Percentiles rank a stretch among this genome's conserved stretches.
Conservation (phyloP, 768 basidiomycete genomes). For the Mycena albidolilacea region DNA sequence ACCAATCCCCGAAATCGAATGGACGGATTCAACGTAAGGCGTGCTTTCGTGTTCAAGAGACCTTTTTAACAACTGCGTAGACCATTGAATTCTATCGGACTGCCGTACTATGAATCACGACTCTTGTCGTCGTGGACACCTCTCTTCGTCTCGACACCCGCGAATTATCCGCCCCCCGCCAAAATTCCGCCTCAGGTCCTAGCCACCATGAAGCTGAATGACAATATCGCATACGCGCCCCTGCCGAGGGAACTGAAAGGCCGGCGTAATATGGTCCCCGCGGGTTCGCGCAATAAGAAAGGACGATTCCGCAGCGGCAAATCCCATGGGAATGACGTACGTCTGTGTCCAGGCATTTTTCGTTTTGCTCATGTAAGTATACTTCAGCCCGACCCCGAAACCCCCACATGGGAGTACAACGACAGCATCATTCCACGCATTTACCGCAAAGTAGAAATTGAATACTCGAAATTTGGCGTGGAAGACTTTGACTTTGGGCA, state of each 20-base stretch:
- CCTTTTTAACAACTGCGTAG: constrained; percentile 53
- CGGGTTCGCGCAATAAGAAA: constrained; percentile 66
- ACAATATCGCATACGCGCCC: constrained; percentile 91
- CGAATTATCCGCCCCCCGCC: constrained; percentile 75
- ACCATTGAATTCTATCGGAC: constrained; percentile 89
- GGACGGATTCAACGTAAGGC: constrained; percentile 86
- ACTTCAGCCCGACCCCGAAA: constrained; percentile 66
- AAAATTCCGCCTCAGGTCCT: constrained; percentile 88
- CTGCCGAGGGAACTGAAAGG: constrained; percentile 90
- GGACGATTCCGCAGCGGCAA: constrained; percentile 92
- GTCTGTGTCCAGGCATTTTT: constrained; percentile 35
- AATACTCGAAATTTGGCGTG: constrained; percentile 98
- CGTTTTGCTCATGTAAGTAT: neutral
- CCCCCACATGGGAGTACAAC: constrained; percentile 65
- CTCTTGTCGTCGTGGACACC: constrained; percentile 84
- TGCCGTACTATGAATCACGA: constrained; percentile 84
- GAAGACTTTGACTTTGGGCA: constrained; percentile 99
- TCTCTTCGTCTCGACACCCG: constrained; percentile 54
- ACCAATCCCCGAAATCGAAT: constrained; percentile 78
- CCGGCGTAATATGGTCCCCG: constrained; percentile 80
- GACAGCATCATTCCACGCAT: constrained; percentile 79
- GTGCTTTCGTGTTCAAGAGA: neutral
- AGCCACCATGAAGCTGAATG: constrained; percentile 85
- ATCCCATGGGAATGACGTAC: constrained; percentile 63
- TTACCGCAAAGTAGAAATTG: constrained; percentile 96